Evolutionary conservation across 1,284 basidiomycete species (phyloP).

Genomic region (Schizopora paradoxa): DNA sequence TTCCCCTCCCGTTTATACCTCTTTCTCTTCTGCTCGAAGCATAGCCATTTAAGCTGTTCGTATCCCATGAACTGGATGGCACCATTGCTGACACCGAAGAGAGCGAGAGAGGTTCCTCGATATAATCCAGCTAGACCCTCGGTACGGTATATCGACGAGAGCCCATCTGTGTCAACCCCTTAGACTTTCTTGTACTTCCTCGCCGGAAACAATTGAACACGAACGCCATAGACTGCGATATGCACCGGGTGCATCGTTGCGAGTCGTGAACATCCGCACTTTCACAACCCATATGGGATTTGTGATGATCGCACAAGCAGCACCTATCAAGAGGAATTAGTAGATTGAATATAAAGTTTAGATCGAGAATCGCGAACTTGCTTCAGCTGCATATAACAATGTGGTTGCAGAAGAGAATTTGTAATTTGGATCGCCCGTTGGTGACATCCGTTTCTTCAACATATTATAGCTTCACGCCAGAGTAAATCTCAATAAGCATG

Average conservation of each 20-base stretch:
- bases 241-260: constrained; percentile 53
- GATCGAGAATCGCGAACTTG: constrained; percentile 62
- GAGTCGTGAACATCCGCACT: constrained; percentile 94
- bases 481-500: constrained; percentile 15
- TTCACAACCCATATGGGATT: constrained; percentile 99
- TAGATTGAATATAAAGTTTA: constrained; percentile 14
- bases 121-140: constrained; percentile 85
- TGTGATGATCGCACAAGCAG: constrained; percentile 89
- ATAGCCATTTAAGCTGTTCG: constrained; percentile 92
- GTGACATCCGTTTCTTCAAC: constrained; percentile 68
- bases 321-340: constrained; percentile 47
- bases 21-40: constrained; percentile 70
- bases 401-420: constrained; percentile 75
- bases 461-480: constrained; percentile 84
- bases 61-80: constrained; percentile 96
- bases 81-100: constrained; percentile 93
- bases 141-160: constrained; percentile 58
- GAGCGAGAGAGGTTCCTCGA: constrained; percentile 82
- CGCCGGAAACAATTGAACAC: constrained; percentile 27
- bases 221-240: constrained; percentile 79
- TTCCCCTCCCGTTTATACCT: constrained; percentile 54
- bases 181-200: constrained; percentile 1
- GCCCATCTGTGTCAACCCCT: constrained; percentile 54
- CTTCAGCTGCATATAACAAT: constrained; percentile 89
- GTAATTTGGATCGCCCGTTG: constrained; percentile 49